Percentiles rank a stretch among this genome's conserved stretches.
Conservation (phyloP, 495 filamentous ascomycete species). For the Wilcoxina mikolae region DNA sequence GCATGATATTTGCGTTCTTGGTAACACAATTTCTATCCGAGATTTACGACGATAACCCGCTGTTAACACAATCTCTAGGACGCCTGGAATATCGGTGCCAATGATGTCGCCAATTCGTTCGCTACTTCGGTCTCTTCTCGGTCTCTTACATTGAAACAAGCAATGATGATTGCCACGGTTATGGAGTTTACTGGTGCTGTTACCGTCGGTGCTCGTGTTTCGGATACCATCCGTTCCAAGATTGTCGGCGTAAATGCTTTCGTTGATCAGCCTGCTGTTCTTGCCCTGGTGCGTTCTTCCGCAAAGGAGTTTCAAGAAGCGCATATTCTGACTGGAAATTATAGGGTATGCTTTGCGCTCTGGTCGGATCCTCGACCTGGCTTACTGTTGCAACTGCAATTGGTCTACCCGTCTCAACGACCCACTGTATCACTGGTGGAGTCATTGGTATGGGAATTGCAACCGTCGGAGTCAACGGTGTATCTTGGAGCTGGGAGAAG, state of each 20-base stretch:
- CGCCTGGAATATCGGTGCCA: conserved; percentile 34
- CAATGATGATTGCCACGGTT: conserved; percentile 50
- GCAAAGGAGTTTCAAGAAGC: background rate
- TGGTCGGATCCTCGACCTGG: conserved; percentile 44
- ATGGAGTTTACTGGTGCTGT: conserved; percentile 55
- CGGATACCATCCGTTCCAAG: conserved; percentile 52
- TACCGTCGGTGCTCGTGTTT: conserved; percentile 47
- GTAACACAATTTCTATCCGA: conserved; percentile 20
- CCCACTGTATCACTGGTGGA: conserved; percentile 49
- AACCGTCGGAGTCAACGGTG: conserved; percentile 35
- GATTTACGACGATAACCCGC: background rate
- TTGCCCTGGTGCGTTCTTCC: conserved; percentile 35
- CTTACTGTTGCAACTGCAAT: conserved; percentile 42
- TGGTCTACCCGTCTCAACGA: conserved; percentile 48
- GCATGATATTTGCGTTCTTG: conserved; percentile 59
- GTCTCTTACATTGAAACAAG: conserved; percentile 50
- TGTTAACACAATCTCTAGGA: conserved; percentile 20
- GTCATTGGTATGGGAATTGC: conserved; percentile 51
- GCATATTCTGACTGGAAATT: background rate
- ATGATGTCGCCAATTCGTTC: conserved; percentile 69
- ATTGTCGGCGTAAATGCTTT: conserved; percentile 45
- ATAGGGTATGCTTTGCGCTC: conserved; percentile 44
- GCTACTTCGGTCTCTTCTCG: conserved; percentile 56
- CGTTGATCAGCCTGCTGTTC: conserved; percentile 35
- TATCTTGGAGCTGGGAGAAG: conserved; percentile 42